Evolutionary conservation across 768 basidiomycete species (phyloP), one percentile per base, ranked within the genome.

Genomic region (Lyophyllum atratum): DNA sequence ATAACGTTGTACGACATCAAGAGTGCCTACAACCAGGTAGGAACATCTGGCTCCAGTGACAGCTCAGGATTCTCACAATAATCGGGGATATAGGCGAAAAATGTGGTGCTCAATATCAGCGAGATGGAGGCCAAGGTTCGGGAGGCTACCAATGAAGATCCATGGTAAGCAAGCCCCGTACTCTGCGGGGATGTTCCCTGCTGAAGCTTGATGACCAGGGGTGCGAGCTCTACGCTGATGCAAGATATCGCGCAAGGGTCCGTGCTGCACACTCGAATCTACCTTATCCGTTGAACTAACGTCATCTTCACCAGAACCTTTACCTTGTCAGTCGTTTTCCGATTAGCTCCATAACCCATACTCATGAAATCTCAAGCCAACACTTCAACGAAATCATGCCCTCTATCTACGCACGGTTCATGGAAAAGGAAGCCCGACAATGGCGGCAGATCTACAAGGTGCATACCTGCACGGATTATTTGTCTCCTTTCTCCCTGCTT

Each of bases 371-470:
- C 11, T 2, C 69, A n/a, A 97, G 95, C 75, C 93, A 95, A 81
- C 85, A 95, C 60, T 99, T 99, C 75, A 99, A 98, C 73, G 96
- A 99, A 77, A 94, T 98, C 69, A 98, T 99, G 95, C 96, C 97
- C 3, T 87, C 85, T 67, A 97, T 98, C 64, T 98, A 97, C 72
- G 82, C 86, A 9, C 85, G 93, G 25, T 97, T 96, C 72, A 96
- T 95, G 87, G 93, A 98, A 73, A 98, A 98, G 75, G 97, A 99
- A 73, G 97, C 97, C 0, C 80, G 90, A 21, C 93, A 99, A 69
- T 99, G 97, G 97, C 82, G 97, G 33, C 95, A 99, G 72, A 98
- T 99, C 56, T 99, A 99, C 83, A 99, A 99, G 81, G 93, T 86
- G 39, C 19, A 76, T 48, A 22, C 15, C 31, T 2, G 11, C 17